Base-by-base conservation (phyloP, 441 rosid genomes). In the Brassica balearica region DNA sequence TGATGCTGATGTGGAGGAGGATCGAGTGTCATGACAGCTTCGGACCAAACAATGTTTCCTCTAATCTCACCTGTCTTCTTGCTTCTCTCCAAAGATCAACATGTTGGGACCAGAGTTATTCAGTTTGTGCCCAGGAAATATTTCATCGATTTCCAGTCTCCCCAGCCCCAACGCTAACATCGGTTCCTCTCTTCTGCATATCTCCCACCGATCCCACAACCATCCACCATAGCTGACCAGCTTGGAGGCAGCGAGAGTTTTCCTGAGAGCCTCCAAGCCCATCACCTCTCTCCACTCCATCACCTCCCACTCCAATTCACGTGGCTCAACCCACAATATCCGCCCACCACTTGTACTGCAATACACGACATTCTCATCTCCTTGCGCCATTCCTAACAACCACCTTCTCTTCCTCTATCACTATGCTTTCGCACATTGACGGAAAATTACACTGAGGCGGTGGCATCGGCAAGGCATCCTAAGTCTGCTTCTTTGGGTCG, bases 1-100 rank as follows among this genome's bases (percentile, higher is more conserved):
- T n/a, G 56, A 48, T n/a, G 56, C 17, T 12, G 15, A 48, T 48
- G 56, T 48, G 56, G 15, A 48, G 56, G 7, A 48, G 56, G 19
- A 48, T 48, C 56, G 56, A 48, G 56, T 48, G 56, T 48, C 56
- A 48, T 48, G 56, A n/a, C 56, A 48, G 56, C 56, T 12, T 48
- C 17, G 17, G 17, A 48, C 19, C 56, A 48, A 2, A 48, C 56
- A 5, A 12, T 48, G 17, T 48, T 48, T 48, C 19, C 56, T 48
- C 2, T 48, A 48, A 48, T 48, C 17, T 46, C 55, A 4, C 55
- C 0, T n/a, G 17, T 48, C 19, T 51, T 17, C 56, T n/a, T n/a
- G 56, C 1, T 8, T 51, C 19, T 51, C 56, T 51, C 56, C 56
- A 51, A 14, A 51, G 56, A 51, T 51, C 56, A 51, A n/a, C 56